Base-by-base conservation (phyloP, 2,329 filamentous ascomycete species). In the Rosellinia necatrix region DNA sequence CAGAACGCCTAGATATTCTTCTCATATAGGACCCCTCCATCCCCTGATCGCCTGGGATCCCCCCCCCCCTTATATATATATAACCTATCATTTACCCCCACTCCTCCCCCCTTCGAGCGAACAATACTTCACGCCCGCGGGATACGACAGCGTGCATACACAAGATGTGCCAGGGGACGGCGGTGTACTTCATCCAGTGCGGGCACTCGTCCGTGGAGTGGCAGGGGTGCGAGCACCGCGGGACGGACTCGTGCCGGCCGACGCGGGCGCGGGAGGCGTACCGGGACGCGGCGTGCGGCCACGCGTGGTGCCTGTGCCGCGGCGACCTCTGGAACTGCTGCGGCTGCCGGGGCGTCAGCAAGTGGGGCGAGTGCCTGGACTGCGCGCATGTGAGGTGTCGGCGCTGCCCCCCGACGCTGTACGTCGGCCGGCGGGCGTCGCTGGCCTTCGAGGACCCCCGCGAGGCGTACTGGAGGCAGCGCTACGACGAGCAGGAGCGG, bases 151-250 rank as follows among this genome's bases (percentile, higher is more conserved):
- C n/a, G n/a, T n/a, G n/a, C n/a, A n/a, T 3, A 47, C 3, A 4
- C 37, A 24, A 27, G 3, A 50, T 50, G 48, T 50, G 48, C 38
- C 12, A 10, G 19, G 48, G 37, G 13, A 25, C 21, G 1, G 37
- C 19, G 12, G 34, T 6, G 3, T 50, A 42, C 48, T 50, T 19
- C 37, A n/a, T 50, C 8, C 13, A 17, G 21, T 50, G 48, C 48
- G 48, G 48, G 10, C 48, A 50, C n/a, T 34, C 48, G 9, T 13
- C 48, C 10, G 12, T 50, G 13, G 9, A 34, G 1, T 51, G 49
- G 49, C n/a, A 1, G 9, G n/a, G 17, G 6, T 51, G 49, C 21
- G 40, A 42, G 3, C 22, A 17, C 15, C 17, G 15, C 5, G 12
- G 15, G 3, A 21, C 27, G 19, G 9, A 10, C 10, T 22, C 8